phyloP scores from a whole-genome alignment of 2,329 filamentous ascomycete genomes.

The Ramichloridium luteum region DNA sequence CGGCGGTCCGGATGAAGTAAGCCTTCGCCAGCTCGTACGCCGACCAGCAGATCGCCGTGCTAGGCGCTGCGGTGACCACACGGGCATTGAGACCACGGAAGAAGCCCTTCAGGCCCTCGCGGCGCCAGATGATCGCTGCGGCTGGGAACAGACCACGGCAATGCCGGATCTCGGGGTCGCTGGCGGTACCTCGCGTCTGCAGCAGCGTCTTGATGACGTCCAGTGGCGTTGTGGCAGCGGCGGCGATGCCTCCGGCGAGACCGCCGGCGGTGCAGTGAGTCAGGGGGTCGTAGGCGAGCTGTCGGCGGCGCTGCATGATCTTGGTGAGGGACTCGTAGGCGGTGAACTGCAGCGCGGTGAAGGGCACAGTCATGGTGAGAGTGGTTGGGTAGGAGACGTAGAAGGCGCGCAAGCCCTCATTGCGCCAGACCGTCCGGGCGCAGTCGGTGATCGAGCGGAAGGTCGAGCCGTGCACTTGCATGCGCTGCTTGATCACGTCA shows the following conservation, averaged over 20 bases:
- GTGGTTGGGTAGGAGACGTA: conserved; percentile 98
- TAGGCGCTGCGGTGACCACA: conserved; percentile 93
- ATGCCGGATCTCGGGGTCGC: conserved; percentile 68
- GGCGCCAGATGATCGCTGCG: conserved; percentile 65
- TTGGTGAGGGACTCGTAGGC: conserved; percentile 96
- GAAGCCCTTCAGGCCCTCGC: conserved; percentile 78
- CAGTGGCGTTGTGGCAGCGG: conserved; percentile 86
- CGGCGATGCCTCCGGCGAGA: conserved; percentile 83
- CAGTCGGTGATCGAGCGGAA: conserved; percentile 82
- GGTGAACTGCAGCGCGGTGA: conserved; percentile 92
- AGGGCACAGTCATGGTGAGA: conserved; percentile 95
- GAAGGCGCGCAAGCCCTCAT: conserved; percentile 81
- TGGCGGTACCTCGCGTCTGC: conserved; percentile 77
- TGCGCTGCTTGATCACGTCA: conserved; percentile 98
- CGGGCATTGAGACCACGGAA: conserved; percentile 85
- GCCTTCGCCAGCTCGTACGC: conserved; percentile 59
- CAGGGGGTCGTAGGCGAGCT: conserved; percentile 61
- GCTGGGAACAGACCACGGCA: conserved; percentile 73
- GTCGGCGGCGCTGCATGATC: conserved; percentile 56
- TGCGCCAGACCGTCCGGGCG: conserved; percentile 73
- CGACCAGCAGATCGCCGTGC: conserved; percentile 98
- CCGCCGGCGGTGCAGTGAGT: conserved; percentile 91
- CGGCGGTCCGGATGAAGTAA: conserved; percentile 43
- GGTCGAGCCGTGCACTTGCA: conserved; percentile 94
- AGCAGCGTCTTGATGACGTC: conserved; percentile 97